Conservation (phyloP, 257 asterid genomes). For the Anisodus tanguticus region DNA sequence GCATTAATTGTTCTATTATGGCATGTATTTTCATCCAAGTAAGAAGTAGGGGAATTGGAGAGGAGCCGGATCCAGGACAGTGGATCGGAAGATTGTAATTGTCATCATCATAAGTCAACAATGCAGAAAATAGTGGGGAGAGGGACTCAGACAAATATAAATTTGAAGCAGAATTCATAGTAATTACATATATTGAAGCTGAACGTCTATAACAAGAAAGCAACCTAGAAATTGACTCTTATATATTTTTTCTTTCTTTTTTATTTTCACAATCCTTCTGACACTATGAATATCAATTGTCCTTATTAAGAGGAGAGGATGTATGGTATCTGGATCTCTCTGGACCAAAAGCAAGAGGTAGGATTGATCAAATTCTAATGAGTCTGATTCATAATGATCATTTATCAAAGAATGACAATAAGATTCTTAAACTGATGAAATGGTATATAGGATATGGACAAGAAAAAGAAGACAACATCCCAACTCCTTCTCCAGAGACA, state of each 20-base stretch:
- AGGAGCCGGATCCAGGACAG: neutral
- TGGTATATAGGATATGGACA: slow-evolving; percentile 2
- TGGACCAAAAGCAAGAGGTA: neutral
- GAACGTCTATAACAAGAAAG: neutral
- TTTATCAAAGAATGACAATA: no score
- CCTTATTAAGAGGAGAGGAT: slow-evolving; percentile 25
- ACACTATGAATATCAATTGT: slow-evolving; percentile 17
- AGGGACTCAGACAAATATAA: neutral
- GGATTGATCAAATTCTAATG: slow-evolving; percentile 20
- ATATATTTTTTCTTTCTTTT: neutral
- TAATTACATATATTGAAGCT: slow-evolving; percentile 35
- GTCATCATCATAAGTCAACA: neutral
- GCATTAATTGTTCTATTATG: no score
- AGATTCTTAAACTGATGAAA: slow-evolving; percentile 32
- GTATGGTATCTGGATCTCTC: slow-evolving; percentile 29
- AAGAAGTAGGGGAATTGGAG: no score
- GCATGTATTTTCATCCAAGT: no score
- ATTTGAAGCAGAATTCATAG: slow-evolving; percentile 21
- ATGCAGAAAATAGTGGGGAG: neutral
- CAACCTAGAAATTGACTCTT: neutral
- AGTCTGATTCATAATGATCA: neutral
- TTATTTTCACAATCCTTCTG: slow-evolving; percentile 5
- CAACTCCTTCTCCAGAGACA: slow-evolving; percentile 35
- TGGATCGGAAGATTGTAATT: neutral
- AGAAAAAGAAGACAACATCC: slow-evolving; percentile 40